Evolutionary conservation across 2,329 filamentous ascomycete genomes (phyloP).

Genomic region (Paradendryphiella salina): DNA sequence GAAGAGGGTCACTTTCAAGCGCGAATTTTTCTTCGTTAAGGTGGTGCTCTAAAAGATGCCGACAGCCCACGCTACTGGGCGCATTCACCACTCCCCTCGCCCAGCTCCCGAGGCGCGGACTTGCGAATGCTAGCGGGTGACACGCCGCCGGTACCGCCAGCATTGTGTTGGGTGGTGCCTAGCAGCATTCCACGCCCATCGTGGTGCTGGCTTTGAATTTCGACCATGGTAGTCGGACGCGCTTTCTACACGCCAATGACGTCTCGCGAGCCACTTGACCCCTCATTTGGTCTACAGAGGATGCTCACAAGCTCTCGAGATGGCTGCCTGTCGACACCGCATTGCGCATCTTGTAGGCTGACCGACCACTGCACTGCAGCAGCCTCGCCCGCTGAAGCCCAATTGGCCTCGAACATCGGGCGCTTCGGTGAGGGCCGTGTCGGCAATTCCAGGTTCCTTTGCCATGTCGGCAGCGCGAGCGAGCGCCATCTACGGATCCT

Average conservation of each 20-base stretch:
- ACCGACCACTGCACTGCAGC: not conserved
- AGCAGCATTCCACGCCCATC: not conserved
- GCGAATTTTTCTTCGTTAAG: constrained; percentile 25
- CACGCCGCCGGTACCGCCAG: constrained; percentile 2
- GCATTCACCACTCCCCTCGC: constrained; percentile 15
- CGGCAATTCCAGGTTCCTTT: constrained; percentile 13
- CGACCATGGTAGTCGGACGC: constrained; percentile 11
- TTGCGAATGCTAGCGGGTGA: constrained; percentile 4
- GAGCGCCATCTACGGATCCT: constrained; percentile 18
- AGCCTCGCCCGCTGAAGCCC: not conserved
- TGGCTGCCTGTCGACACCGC: constrained; percentile 1
- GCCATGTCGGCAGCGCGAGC: constrained; percentile 18
- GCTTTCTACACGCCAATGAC: constrained; percentile 22
- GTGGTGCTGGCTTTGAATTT: constrained; percentile 5
- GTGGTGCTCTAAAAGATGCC: constrained; percentile 21
- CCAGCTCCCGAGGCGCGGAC: constrained; percentile 23
- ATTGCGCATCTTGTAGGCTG: not conserved
- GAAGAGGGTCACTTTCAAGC: constrained; percentile 26
- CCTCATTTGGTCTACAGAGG: constrained; percentile 9
- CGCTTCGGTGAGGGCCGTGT: constrained; percentile 16
- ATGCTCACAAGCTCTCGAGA: constrained; percentile 2
- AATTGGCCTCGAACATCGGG: constrained; percentile 12
- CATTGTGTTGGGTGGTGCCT: not conserved
- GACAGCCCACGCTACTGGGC: constrained; percentile 22
- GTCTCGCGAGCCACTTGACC: constrained; percentile 19